Percentiles rank a stretch among this genome's conserved stretches.
Evolutionary conservation across 2,329 filamentous ascomycete species (phyloP).

Genomic region (Westerdykella ornata): DNA sequence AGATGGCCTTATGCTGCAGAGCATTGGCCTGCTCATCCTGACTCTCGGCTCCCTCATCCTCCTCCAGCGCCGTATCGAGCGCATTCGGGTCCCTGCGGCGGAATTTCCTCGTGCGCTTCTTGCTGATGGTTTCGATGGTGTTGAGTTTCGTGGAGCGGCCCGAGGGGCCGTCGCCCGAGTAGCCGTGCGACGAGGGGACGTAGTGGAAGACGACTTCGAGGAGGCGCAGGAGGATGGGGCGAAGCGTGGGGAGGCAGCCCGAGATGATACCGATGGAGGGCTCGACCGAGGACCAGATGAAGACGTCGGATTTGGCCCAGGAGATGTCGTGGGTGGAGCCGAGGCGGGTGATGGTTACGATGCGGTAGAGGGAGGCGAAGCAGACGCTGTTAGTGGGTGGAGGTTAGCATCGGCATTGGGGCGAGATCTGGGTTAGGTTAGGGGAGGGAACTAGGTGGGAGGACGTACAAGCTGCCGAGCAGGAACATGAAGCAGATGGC

Average conservation of each 20-base stretch:
- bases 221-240: slow-evolving; percentile 7
- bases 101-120: slow-evolving; percentile 18
- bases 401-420: not conserved
- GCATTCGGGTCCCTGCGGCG: too few relatives aligned
- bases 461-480: slow-evolving; percentile 18
- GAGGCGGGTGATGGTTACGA: slow-evolving; percentile 19
- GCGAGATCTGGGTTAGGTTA: too few relatives aligned
- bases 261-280: slow-evolving; percentile 23
- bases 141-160: slow-evolving; percentile 3
- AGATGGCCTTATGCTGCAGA: too few relatives aligned
- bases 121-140: slow-evolving; percentile 18
- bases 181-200: slow-evolving; percentile 5
- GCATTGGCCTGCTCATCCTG: too few relatives aligned
- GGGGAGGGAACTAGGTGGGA: not conserved
- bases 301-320: slow-evolving; percentile 25
- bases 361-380: slow-evolving; percentile 23
- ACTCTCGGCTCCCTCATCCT: too few relatives aligned
- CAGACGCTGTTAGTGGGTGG: slow-evolving; percentile 11
- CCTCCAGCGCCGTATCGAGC: too few relatives aligned
- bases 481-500: slow-evolving; percentile 20
- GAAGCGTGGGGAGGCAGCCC: slow-evolving; percentile 12
- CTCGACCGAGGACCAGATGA: slow-evolving; percentile 24
- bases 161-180: slow-evolving; percentile 1
- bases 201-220: slow-evolving; percentile 8
- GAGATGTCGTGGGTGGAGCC: slow-evolving; percentile 16